Evolutionary conservation across 768 basidiomycete genomes (phyloP), one percentile per base, ranked within the genome.

Genomic region (Lanmaoa rubissima): DNA sequence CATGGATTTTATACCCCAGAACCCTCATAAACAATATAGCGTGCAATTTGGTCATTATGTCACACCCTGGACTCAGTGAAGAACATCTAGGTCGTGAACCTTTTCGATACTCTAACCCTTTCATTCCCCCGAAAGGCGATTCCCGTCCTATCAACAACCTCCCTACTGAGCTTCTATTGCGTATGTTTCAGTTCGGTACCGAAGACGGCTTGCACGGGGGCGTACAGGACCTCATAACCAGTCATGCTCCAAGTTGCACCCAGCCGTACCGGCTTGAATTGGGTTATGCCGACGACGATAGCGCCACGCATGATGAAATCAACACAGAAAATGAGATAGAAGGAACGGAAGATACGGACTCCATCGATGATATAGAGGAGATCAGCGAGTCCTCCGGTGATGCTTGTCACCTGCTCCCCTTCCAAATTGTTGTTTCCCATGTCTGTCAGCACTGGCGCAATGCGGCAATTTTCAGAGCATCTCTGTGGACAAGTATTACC

Each of bases 371-470:
- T 11, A 12, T 11, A 32, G 10, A 32, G 10, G 10, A 32, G 32
- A 32, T 32, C 32, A 12, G 32, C 32, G 2, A 32, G 11, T 32
- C 11, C n/a, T 63, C 61, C 14, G 62, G 62, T n/a, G 60, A 48
- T 8, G 59, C 64, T 7, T 59, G 46, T 19, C 17, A 13, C 34
- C 13, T 31, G 32, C 67, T 65, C 19, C 57, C 75, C 3, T 83
- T 82, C 64, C 78, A 81, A 54, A 74, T 84, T 14, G 75, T 83
- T 60, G 82, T 79, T 14, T 84, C 83, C 13, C 84, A 85, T 58
- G 79, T 85, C 8, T 85, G 84, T 66, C 69, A 63, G 19, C 80
- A 77, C 41, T 86, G 84, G 84, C 80, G 84, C 36, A 72, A 67
- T 31, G 60, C 75, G 4, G 78, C 82, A 10, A 49, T 85, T 32